Evolutionary conservation across 345 rosid genomes (phyloP).

Genomic region (Turnera subulata): DNA sequence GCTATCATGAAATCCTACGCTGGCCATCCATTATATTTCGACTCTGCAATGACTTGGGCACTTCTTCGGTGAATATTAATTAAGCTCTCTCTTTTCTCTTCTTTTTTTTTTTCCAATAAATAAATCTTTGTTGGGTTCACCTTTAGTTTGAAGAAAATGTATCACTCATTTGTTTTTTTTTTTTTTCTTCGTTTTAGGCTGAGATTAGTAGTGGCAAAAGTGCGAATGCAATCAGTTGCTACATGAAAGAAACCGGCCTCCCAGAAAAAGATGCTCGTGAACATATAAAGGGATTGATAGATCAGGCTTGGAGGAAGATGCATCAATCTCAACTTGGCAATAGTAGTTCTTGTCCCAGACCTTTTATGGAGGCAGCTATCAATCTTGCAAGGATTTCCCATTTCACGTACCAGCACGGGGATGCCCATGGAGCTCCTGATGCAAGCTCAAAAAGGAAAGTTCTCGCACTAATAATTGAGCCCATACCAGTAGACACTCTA

Average conservation of each 20-base stretch:
- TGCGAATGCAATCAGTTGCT: slow-evolving; percentile 28
- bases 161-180: too few species aligned
- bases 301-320: slow-evolving; percentile 35
- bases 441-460: slow-evolving; percentile 18
- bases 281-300: slow-evolving; percentile 22
- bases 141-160: too few species aligned
- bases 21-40: slow-evolving; percentile 35
- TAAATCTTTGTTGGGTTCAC: too few species aligned
- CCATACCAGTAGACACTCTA: slow-evolving; percentile 21
- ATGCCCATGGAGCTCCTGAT: slow-evolving; percentile 39
- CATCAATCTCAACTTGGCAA: slow-evolving; percentile 8
- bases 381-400: slow-evolving; percentile 36
- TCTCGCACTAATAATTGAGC: slow-evolving; percentile 27
- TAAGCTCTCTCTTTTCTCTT: too few species aligned
- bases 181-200: too few species aligned
- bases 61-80: slow-evolving; percentile 37
- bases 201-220: slow-evolving; percentile 23
- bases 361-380: slow-evolving; percentile 20
- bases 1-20: slow-evolving; percentile 27
- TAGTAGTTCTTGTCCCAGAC: slow-evolving; percentile 13
- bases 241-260: slow-evolving; percentile 30
- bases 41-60: slow-evolving; percentile 36
- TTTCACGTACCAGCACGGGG: slow-evolving; percentile 33
- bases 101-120: too few species aligned
- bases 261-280: slow-evolving; percentile 29